A percentile compares a stretch with the other conserved stretches of the same genome.
Conservation (phyloP, 371 early-diverging fungal species). For the Syncephalastrum racemosum region DNA sequence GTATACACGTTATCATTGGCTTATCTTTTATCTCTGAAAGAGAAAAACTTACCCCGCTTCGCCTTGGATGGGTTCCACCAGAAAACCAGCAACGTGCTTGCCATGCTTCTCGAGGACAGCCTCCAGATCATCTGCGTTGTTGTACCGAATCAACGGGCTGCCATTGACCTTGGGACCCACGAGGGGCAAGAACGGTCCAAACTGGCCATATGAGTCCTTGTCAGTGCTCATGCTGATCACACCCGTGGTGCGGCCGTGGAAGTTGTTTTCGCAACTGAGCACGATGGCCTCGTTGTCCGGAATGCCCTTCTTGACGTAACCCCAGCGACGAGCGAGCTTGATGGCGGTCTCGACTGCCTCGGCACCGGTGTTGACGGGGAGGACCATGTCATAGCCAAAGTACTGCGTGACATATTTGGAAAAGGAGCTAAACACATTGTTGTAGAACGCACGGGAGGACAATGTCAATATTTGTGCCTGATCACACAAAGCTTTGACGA, state of each 20-base stretch:
- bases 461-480: constrained; percentile 86
- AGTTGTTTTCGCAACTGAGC: constrained; percentile 86
- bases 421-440: constrained; percentile 87
- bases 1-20: neutral
- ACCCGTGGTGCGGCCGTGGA: constrained; percentile 97
- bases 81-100: constrained; percentile 84
- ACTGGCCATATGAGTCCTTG: constrained; percentile 78
- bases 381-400: constrained; percentile 97
- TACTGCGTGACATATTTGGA: constrained; percentile 91
- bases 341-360: constrained; percentile 98
- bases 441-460: constrained; percentile 96
- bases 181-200: constrained; percentile 93
- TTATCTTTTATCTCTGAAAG: too few species aligned
- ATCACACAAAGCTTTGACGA: constrained; percentile 85
- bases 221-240: constrained; percentile 96
- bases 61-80: constrained; percentile 98
- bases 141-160: constrained; percentile 65
- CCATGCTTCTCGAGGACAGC: constrained; percentile 82
- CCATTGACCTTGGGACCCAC: constrained; percentile 72
- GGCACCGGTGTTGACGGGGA: constrained; percentile 98
- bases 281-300: constrained; percentile 83
- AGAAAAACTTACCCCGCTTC: constrained; percentile 80
- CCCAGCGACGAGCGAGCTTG: constrained; percentile 98
- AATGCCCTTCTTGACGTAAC: constrained; percentile 89
- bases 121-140: constrained; percentile 86